These are phyloP conservation scores for Torulaspora indica DNA, from an alignment of 805 yeast genomes.

Conservation along the genomic window DNA sequence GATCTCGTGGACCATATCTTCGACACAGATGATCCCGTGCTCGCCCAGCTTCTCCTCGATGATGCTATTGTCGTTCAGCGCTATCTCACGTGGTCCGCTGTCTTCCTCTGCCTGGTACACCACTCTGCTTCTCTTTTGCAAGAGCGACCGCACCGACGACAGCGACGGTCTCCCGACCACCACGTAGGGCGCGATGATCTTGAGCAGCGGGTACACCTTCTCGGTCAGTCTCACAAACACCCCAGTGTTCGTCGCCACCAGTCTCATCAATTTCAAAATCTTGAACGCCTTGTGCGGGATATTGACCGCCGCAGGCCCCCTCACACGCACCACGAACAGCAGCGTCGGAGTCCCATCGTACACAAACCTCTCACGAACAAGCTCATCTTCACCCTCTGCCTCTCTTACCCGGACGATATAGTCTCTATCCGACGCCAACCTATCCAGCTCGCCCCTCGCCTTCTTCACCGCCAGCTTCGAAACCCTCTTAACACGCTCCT, in stretches of 20 bases:
- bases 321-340: slow-evolving; percentile 61
- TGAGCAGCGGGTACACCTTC: slow-evolving; percentile 57
- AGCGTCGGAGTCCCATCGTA: slow-evolving; percentile 47
- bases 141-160: slow-evolving; percentile 61
- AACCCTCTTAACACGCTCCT: slow-evolving; percentile 61
- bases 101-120: slow-evolving; percentile 33
- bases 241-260: slow-evolving; percentile 58
- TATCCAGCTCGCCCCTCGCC: slow-evolving; percentile 23
- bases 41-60: slow-evolving; percentile 71
- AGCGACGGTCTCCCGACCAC: slow-evolving; percentile 73
- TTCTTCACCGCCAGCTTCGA: slow-evolving; percentile 46
- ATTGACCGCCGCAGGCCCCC: slow-evolving; percentile 58
- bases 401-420: slow-evolving; percentile 36
- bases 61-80: slow-evolving; percentile 66
- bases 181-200: slow-evolving; percentile 65
- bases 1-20: slow-evolving; percentile 73
- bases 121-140: slow-evolving; percentile 72
- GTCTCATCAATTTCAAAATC: slow-evolving; percentile 56
- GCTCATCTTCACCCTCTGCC: slow-evolving; percentile 27
- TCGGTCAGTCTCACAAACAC: slow-evolving; percentile 64
- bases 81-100: slow-evolving; percentile 40
- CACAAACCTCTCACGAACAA: slow-evolving; percentile 33
- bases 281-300: slow-evolving; percentile 62
- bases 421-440: slow-evolving; percentile 33
- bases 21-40: slow-evolving; percentile 69